These are phyloP conservation scores for Saccharomycopsis olivae DNA, from an alignment of 805 yeast genomes.

Conservation along the genomic window DNA sequence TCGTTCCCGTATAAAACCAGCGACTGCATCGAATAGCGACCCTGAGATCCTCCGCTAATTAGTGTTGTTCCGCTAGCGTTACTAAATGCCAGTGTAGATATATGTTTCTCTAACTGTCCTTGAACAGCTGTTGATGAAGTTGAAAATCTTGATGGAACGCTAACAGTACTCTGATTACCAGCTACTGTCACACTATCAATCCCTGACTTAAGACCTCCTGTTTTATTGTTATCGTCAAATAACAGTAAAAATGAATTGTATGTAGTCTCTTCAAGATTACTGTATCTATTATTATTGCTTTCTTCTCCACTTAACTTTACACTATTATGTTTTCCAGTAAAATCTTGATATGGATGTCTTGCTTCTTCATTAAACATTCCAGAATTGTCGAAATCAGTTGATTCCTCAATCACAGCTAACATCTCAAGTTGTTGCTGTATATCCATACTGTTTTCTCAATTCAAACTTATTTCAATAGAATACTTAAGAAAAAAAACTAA, in stretches of 20 bases:
- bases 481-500: too few species aligned
- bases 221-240: constrained; percentile 4
- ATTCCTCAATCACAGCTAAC: constrained; percentile 13
- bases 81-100: neutral
- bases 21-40: neutral
- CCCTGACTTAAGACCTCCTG: too few species aligned
- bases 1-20: neutral
- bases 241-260: constrained; percentile 14
- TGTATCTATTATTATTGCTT: neutral
- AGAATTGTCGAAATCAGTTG: constrained; percentile 9
- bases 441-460: too few species aligned
- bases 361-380: constrained; percentile 6
- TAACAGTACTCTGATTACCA: neutral
- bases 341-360: neutral
- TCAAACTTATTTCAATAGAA: too few species aligned
- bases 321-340: too few species aligned
- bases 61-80: neutral
- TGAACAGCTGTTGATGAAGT: constrained; percentile 1
- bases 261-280: constrained; percentile 9
- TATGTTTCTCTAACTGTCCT: neutral
- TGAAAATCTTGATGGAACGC: neutral
- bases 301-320: neutral
- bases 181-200: too few species aligned
- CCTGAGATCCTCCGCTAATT: too few species aligned
- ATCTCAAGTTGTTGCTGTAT: constrained; percentile 10